Conservation (phyloP, 805 yeast genomes). For the Kazachstania taianensis region DNA sequence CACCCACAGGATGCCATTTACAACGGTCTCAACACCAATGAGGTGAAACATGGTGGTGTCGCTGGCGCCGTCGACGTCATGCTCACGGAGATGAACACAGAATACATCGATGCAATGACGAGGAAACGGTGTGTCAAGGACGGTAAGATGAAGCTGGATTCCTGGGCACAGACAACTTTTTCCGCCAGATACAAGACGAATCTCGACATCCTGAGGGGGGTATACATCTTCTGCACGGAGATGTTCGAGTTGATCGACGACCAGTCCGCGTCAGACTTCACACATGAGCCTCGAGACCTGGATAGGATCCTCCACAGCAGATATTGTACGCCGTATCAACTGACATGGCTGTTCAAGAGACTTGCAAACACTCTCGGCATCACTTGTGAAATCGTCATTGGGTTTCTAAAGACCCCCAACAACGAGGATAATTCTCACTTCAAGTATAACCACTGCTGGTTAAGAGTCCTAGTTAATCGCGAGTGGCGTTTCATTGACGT, state of each 20-base stretch:
- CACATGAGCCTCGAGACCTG: constrained; percentile 32
- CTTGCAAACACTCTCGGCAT: constrained; percentile 63
- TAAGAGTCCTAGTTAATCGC: constrained; percentile 62
- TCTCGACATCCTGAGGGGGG: constrained; percentile 54
- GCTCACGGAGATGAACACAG: constrained; percentile 26
- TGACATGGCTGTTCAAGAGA: constrained; percentile 66
- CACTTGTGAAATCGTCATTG: constrained; percentile 66
- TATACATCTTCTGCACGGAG: constrained; percentile 52
- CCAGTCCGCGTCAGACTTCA: constrained; percentile 29
- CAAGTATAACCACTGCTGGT: constrained; percentile 79
- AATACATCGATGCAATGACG: constrained; percentile 37
- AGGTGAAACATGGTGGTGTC: constrained; percentile 28
- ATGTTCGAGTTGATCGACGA: constrained; percentile 40
- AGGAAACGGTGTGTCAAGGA: constrained; percentile 30
- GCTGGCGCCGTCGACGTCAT: constrained; percentile 26
- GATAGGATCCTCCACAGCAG: constrained; percentile 34
- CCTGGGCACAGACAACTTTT: constrained; percentile 44
- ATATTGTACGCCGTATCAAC: constrained; percentile 58
- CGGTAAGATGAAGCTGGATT: constrained; percentile 40
- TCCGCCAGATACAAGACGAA: constrained; percentile 43
- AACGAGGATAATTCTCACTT: constrained; percentile 39
- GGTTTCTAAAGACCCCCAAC: constrained; percentile 78
- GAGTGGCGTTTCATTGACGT: constrained; percentile 78
- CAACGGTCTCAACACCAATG: constrained; percentile 40
- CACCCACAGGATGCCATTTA: constrained; percentile 48